A percentile compares a stretch with the other conserved stretches of the same genome.
phyloP scores from a whole-genome alignment of 345 rosid genomes.

The Gynandropsis gynandra region DNA sequence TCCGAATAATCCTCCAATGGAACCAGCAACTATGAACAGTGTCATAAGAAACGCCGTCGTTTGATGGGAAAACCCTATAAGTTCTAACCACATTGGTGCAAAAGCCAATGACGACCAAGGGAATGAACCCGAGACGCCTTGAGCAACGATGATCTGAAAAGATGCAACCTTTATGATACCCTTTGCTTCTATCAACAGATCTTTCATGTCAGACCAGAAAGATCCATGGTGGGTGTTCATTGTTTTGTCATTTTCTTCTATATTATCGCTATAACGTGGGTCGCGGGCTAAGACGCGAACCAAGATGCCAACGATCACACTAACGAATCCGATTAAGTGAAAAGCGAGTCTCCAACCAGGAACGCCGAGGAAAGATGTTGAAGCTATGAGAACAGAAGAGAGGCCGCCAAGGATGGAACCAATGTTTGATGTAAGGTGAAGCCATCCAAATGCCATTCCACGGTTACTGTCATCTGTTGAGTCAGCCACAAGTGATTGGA shows the following conservation, averaged over 20 bases:
- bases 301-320: slow-evolving; percentile 57
- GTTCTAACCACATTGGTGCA: slow-evolving; percentile 62
- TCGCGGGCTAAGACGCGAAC: slow-evolving; percentile 54
- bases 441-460: slow-evolving; percentile 78
- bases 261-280: slow-evolving; percentile 41
- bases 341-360: slow-evolving; percentile 79
- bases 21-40: slow-evolving; percentile 30
- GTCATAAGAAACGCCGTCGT: slow-evolving; percentile 44
- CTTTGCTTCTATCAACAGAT: slow-evolving; percentile 41
- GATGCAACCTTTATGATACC: slow-evolving; percentile 47
- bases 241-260: background rate
- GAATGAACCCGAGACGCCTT: slow-evolving; percentile 55
- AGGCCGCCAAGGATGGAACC: slow-evolving; percentile 59
- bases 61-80: slow-evolving; percentile 54
- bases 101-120: slow-evolving; percentile 63
- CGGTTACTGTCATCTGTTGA: slow-evolving; percentile 71
- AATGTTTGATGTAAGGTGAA: slow-evolving; percentile 46
- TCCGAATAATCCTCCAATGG: slow-evolving; percentile 46
- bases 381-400: slow-evolving; percentile 52
- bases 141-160: slow-evolving; percentile 64
- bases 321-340: slow-evolving; percentile 46
- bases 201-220: slow-evolving; percentile 35
- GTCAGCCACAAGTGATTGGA: slow-evolving; percentile 64
- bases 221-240: slow-evolving; percentile 19
- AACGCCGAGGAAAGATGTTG: slow-evolving; percentile 57